phyloP scores from a whole-genome alignment of 306 rosid genomes.

The Quercus gilva region DNA sequence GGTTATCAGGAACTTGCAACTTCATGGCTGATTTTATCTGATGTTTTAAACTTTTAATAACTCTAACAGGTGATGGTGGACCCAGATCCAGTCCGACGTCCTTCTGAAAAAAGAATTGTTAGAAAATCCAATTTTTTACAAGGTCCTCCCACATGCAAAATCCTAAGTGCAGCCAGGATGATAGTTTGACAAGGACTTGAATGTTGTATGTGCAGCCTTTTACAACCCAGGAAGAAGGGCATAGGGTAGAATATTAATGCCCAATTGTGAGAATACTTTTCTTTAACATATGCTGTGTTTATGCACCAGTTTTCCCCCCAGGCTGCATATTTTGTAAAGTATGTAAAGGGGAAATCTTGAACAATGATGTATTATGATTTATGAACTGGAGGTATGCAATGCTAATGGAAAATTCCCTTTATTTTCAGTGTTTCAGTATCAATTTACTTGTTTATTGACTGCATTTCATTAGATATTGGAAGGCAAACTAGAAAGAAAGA shows the following conservation, averaged over 20 bases:
- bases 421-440: background rate
- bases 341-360: background rate
- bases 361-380: slow-evolving; percentile 22
- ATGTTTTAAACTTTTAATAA: slow-evolving; percentile 19
- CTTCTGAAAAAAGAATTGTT: slow-evolving; percentile 68
- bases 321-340: slow-evolving; percentile 49
- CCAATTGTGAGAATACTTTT: slow-evolving; percentile 31
- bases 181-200: slow-evolving; percentile 7
- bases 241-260: slow-evolving; percentile 1
- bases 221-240: background rate
- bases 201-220: slow-evolving; percentile 13
- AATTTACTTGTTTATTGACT: background rate
- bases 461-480: background rate
- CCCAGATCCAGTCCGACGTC: slow-evolving; percentile 74
- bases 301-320: slow-evolving; percentile 44
- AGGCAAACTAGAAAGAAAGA: background rate
- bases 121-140: slow-evolving; percentile 58
- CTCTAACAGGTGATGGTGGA: slow-evolving; percentile 77
- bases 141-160: slow-evolving; percentile 16
- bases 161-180: slow-evolving; percentile 5
- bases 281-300: background rate
- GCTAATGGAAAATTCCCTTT: background rate
- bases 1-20: background rate
- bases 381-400: slow-evolving; percentile 12
- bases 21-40: background rate